Percentiles rank a stretch among this genome's conserved stretches.
These are phyloP conservation scores for Yamadazyma songkhlaensis DNA, from an alignment of 1,139 yeast genomes.

Conservation along the genomic window DNA sequence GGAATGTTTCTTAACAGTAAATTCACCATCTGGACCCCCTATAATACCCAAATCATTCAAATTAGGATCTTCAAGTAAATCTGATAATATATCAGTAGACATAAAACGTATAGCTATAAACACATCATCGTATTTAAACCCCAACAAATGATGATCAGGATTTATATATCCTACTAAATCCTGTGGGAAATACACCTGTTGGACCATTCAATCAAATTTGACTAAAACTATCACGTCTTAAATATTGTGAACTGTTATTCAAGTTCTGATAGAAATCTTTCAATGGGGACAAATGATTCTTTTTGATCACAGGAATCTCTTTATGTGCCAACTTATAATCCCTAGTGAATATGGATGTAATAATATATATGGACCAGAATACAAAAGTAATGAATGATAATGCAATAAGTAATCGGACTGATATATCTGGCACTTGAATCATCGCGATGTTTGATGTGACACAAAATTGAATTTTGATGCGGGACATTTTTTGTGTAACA, in stretches of 20 bases:
- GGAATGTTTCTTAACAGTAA: constrained; percentile 3
- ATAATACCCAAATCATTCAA: constrained; percentile 1
- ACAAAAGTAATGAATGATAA: background rate
- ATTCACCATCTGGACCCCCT: constrained; percentile 7
- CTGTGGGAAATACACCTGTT: constrained; percentile 35
- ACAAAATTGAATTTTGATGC: background rate
- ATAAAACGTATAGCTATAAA: constrained; percentile 25
- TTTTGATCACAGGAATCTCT: background rate
- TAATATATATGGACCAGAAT: background rate
- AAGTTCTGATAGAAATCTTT: constrained; percentile 29
- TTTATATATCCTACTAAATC: constrained; percentile 20
- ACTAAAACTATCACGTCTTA: constrained; percentile 42
- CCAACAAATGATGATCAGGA: constrained; percentile 11
- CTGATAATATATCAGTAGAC: constrained; percentile 1
- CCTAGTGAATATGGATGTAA: background rate
- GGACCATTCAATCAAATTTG: constrained; percentile 17
- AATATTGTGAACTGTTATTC: constrained; percentile 42
- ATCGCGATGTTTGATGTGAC: background rate
- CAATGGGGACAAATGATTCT: constrained; percentile 3
- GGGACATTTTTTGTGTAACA: background rate
- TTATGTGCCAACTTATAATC: background rate
- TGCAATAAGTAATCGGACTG: background rate
- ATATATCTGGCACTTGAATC: background rate
- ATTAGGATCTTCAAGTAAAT: background rate
- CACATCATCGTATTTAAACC: constrained; percentile 23